Base-by-base conservation (phyloP, 169 alveolate genomes). In the Eimeria acervulina region DNA sequence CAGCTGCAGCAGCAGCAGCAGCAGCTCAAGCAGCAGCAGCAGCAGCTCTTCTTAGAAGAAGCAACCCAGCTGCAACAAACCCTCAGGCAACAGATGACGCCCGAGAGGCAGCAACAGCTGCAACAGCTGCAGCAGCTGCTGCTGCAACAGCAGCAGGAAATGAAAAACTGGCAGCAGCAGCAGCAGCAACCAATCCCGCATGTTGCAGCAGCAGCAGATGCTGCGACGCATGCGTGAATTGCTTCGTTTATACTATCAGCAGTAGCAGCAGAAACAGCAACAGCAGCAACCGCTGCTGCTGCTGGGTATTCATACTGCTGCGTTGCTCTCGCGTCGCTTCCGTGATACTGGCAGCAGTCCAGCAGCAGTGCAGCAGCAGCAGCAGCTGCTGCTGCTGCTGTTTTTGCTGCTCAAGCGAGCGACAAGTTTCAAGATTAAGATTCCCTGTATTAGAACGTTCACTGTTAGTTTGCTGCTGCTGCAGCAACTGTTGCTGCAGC, bases 1-100 rank as follows among this genome's bases (percentile, higher is more conserved):
- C 42, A 78, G 89, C 89, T 8, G 89, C 89, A 17, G 89, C 89
- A 78, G 68, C 89, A 78, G 68, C 89, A 78, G 63, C 89, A 78
- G 63, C 66, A 23, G 66, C 63, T 78, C 68, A 63, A 38, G 89
- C 89, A 78, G 55, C 66, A 36, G 89, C 89, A 78, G 89, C 89
- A 21, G 38, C 66, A 78, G 38, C 89, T 1, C 15, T 44, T 19
- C 17, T 66, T 78, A 1, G 5, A 42, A 8, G 42, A 78, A 12
- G 89, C 89, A 4, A 17, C 23, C 1, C 42, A 36, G 17, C 89
- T 78, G 89, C 89, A 78, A 38, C 89, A 78, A 44, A 38, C 52
- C 40, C 89, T 78, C 31, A 36, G 89, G 40, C 36, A 78, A 26
- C 1, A 78, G 1, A 78, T 78, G 89, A 78, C 89, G 17, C 66